phyloP scores from a whole-genome alignment of 2,329 filamentous ascomycete genomes.

The Stagonosporopsis rhizophila region DNA sequence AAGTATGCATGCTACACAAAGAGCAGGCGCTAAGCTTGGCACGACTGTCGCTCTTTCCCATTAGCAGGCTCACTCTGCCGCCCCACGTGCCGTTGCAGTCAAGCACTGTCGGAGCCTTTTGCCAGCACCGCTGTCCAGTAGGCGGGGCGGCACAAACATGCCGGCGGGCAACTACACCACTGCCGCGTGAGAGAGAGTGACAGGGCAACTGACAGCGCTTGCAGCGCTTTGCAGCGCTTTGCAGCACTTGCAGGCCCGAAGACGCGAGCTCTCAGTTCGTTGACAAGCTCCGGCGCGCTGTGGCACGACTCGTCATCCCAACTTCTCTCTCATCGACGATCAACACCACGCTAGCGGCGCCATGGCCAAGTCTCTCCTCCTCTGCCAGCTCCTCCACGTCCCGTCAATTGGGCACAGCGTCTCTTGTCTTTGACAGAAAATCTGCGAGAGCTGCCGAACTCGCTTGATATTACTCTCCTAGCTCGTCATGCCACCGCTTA shows the following conservation, averaged over 20 bases:
- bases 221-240: background rate
- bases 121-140: background rate
- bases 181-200: slow-evolving; percentile 1
- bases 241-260: background rate
- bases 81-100: slow-evolving; percentile 1
- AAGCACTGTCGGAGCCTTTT: background rate
- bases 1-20: slow-evolving; percentile 12
- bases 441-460: slow-evolving; percentile 12
- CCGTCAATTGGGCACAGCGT: slow-evolving; percentile 16
- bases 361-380: slow-evolving; percentile 10
- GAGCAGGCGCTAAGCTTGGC: slow-evolving; percentile 9
- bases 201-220: background rate
- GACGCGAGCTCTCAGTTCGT: slow-evolving; percentile 10
- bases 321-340: slow-evolving; percentile 22
- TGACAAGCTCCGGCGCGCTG: background rate
- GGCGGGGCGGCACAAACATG: background rate
- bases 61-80: background rate
- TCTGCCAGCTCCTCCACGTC: slow-evolving; percentile 15
- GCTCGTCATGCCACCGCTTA: background rate
- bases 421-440: background rate
- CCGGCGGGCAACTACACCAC: background rate
- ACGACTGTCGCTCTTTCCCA: background rate
- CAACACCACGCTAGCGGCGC: slow-evolving; percentile 11
- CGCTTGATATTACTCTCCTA: slow-evolving; percentile 1
- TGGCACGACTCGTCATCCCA: slow-evolving; percentile 16